phyloP scores from a whole-genome alignment of 75 land plant genomes.

The Cupressus sempervirens region DNA sequence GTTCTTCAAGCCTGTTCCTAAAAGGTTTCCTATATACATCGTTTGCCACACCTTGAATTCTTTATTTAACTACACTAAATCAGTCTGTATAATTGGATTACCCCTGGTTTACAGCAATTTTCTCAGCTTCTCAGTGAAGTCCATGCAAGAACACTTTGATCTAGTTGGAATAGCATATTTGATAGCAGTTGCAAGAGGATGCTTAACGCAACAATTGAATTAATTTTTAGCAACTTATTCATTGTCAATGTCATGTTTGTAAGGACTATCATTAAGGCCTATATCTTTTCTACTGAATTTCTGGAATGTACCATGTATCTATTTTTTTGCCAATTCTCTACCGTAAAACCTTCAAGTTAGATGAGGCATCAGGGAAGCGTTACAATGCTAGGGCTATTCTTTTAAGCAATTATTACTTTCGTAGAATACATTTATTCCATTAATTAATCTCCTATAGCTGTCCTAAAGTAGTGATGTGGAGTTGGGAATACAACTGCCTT shows the following conservation, averaged over 20 bases:
- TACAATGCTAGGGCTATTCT: neutral
- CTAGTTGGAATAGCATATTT: neutral
- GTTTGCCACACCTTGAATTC: neutral
- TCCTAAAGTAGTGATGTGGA: constrained; percentile 16
- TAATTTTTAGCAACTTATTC: neutral
- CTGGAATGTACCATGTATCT: neutral
- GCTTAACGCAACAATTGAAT: neutral
- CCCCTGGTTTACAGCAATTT: neutral
- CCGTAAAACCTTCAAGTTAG: neutral
- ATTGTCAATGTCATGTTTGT: neutral
- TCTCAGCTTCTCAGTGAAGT: neutral
- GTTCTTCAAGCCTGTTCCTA: neutral
- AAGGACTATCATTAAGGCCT: neutral
- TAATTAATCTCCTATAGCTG: constrained; percentile 26
- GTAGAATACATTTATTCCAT: constrained; percentile 21
- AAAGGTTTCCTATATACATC: neutral
- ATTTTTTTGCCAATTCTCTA: neutral
- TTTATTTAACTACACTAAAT: neutral
- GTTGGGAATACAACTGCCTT: constrained; percentile 25
- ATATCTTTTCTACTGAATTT: neutral
- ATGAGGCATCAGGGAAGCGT: neutral
- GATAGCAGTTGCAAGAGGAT: neutral
- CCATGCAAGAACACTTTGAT: neutral
- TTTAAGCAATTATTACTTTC: constrained; percentile 12
- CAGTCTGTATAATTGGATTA: neutral